These are phyloP conservation scores for Debaryomycetaceae sp. DNA, from an alignment of 1,139 yeast genomes.

Conservation along the genomic window DNA sequence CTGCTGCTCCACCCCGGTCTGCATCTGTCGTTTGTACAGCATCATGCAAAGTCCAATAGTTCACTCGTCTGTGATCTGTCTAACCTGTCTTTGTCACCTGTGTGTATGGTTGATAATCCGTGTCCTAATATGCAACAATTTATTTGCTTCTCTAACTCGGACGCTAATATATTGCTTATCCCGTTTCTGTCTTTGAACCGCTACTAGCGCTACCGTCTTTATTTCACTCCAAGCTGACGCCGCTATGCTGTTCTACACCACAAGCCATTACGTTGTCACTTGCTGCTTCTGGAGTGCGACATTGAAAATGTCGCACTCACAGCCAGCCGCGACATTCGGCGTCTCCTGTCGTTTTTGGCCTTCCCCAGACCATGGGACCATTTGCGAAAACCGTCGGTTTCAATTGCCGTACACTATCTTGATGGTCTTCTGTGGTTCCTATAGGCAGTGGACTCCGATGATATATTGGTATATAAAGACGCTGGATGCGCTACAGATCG, in stretches of 20 bases:
- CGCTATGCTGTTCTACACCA: too few relatives aligned
- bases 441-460: slow-evolving; percentile 6
- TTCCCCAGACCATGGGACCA: background rate
- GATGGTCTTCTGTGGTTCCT: slow-evolving; percentile 1
- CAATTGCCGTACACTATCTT: background rate
- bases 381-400: slow-evolving; percentile 1
- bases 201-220: too few relatives aligned
- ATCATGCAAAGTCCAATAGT: background rate
- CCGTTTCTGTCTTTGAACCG: too few relatives aligned
- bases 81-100: too few relatives aligned
- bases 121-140: too few relatives aligned
- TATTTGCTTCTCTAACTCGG: too few relatives aligned
- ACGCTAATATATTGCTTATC: too few relatives aligned
- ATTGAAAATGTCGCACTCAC: background rate
- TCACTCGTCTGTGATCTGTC: too few relatives aligned
- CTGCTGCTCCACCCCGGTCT: slow-evolving; percentile 10
- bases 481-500: background rate
- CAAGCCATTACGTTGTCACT: too few relatives aligned
- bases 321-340: background rate
- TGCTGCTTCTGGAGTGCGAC: background rate
- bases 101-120: too few relatives aligned
- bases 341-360: background rate
- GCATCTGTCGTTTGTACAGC: slow-evolving; percentile 18
- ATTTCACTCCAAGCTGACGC: too few relatives aligned
- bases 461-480: slow-evolving; percentile 1